A percentile compares a stretch with the other conserved stretches of the same genome.
Evolutionary conservation across 169 alveolate species (phyloP).

Genomic region (Eimeria falciformis): DNA sequence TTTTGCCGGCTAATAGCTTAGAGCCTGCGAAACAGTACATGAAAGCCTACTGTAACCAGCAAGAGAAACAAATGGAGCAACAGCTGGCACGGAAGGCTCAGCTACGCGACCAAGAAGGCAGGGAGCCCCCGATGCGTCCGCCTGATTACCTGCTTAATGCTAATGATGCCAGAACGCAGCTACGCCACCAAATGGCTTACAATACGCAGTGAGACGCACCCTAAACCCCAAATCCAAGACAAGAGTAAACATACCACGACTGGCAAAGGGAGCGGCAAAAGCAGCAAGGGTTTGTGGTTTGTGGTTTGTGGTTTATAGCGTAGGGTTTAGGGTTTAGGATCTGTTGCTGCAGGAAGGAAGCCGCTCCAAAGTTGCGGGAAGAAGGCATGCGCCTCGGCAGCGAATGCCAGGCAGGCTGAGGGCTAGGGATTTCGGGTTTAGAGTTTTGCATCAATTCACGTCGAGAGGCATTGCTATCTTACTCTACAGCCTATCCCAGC

Average conservation of each 20-base stretch:
- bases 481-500: no score
- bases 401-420: not conserved
- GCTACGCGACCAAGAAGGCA: not conserved
- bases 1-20: constrained; percentile 13
- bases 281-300: not conserved
- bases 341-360: constrained; percentile 26
- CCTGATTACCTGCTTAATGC: not conserved
- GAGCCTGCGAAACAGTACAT: constrained; percentile 42
- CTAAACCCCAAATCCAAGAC: constrained; percentile 18
- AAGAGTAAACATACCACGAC: not conserved
- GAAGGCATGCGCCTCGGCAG: constrained; percentile 29
- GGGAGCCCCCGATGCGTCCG: not conserved
- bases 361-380: not conserved
- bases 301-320: not conserved
- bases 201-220: no score
- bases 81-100: not conserved
- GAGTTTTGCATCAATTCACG: not conserved
- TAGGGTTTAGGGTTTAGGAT: constrained; percentile 1
- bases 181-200: not conserved
- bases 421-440: constrained; percentile 3
- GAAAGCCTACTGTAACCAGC: constrained; percentile 27
- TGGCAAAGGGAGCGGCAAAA: not conserved
- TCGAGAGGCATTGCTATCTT: no score
- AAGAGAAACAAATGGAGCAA: constrained; percentile 16
- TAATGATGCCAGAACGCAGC: not conserved